Evolutionary conservation across 2,329 filamentous ascomycete species (phyloP), one percentile per base, ranked within the genome.

Genomic region (Plenodomus tracheiphilus): DNA sequence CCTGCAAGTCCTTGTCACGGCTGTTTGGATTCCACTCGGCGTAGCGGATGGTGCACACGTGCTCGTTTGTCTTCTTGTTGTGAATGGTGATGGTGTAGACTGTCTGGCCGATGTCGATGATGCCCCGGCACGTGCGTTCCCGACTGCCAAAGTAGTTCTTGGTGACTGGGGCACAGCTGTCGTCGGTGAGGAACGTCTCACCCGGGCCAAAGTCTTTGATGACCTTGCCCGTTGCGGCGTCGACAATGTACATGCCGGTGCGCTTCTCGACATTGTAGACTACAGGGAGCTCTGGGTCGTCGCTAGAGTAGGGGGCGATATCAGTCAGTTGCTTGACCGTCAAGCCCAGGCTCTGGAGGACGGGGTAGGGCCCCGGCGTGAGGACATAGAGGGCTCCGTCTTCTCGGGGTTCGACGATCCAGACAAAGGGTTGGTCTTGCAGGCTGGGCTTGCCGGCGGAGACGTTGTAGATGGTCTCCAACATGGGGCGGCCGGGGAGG

Each of bases 11-110:
- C 55, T 84, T 84, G 71, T 99, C 93, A 52, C 86, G 89, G 50
- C 88, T 95, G 72, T 99, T 99, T 13, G 92, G 89, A 0, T 85
- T 86, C 94, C 94, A 99, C 71, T 99, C 94, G 10, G 91, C 88
- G 68, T 95, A 99, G 58, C 85, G 92, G 59, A 99, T 83, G 0
- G 90, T 96, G 64, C 91, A 96, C 54, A 99, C 87, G 7, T 85
- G 83, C 50, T 87, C 83, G 1, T 87, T 86, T 3, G 84, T 86
- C 59, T 88, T 83, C 38, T 81, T 83, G 51, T 89, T 86, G 57
- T 91, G 87, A 38, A 99, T 95, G 47, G 82, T 85, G 51, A 99
- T 87, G 5, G 84, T 93, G 73, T 99, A 99, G 70, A 97, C 91
- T 34, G 90, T 91, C 43, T 90, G 84, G 21, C 91, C 91, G 1